These are phyloP conservation scores for Aspergillus sp. DNA, from an alignment of 2,329 filamentous ascomycete species.

Conservation along the genomic window DNA sequence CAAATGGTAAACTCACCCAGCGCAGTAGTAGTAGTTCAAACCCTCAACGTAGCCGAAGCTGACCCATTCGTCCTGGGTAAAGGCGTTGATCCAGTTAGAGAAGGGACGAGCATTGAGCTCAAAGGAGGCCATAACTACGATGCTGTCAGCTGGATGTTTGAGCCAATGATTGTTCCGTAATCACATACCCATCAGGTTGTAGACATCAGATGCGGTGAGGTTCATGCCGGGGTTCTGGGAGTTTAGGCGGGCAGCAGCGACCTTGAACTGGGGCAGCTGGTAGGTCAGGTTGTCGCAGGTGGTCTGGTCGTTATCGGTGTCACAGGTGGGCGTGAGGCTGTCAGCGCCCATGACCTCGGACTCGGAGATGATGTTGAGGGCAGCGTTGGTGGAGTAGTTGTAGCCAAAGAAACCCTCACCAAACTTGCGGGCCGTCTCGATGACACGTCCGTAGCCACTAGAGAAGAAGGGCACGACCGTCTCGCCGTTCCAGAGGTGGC, in stretches of 20 bases:
- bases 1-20: constrained; percentile 15
- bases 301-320: constrained; percentile 11
- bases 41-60: constrained; percentile 23
- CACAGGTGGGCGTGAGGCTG: constrained; percentile 22
- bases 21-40: constrained; percentile 26
- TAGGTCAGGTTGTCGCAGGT: constrained; percentile 15
- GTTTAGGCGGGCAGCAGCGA: constrained; percentile 24
- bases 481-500: constrained; percentile 21
- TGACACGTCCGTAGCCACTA: constrained; percentile 23
- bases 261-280: constrained; percentile 17
- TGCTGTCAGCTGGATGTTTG: neutral
- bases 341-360: constrained; percentile 21
- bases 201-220: constrained; percentile 22
- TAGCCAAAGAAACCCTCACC: constrained; percentile 26
- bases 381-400: constrained; percentile 23
- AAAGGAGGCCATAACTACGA: constrained; percentile 21
- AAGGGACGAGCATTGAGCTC: constrained; percentile 23
- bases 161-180: neutral
- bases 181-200: constrained; percentile 23
- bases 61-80: constrained; percentile 28
- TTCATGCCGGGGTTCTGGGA: constrained; percentile 22
- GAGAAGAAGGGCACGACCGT: constrained; percentile 21
- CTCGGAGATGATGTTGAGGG: constrained; percentile 28
- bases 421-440: constrained; percentile 27
- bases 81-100: constrained; percentile 26